These are phyloP conservation scores for Gnetum montanum DNA, from an alignment of 75 land plant species.

Conservation along the genomic window DNA sequence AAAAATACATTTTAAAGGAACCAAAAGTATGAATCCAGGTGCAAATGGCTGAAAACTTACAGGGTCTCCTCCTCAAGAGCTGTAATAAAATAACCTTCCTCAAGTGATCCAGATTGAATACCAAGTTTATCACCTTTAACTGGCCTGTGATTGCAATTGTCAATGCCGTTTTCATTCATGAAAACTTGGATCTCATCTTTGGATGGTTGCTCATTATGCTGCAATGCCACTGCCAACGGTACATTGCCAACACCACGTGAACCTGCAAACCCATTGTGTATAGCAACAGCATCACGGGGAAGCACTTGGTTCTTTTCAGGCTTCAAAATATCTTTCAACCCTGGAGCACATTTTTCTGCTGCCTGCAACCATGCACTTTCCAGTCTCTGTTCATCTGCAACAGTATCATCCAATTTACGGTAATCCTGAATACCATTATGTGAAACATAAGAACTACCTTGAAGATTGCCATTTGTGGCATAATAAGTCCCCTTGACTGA, in stretches of 20 bases:
- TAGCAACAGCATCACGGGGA: slow-evolving; percentile 24
- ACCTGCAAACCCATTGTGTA: slow-evolving; percentile 9
- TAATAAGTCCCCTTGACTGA: not conserved
- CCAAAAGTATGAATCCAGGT: not conserved
- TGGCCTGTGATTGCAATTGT: not conserved
- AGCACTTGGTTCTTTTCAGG: slow-evolving; percentile 53
- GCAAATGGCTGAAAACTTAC: not conserved
- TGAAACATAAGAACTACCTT: not conserved
- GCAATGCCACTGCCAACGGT: slow-evolving; percentile 6
- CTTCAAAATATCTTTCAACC: slow-evolving; percentile 18
- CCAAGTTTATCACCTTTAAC: not conserved
- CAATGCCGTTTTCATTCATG: not conserved
- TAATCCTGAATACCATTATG: slow-evolving; percentile 1
- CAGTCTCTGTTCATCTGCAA: slow-evolving; percentile 40
- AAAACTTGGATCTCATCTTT: not conserved
- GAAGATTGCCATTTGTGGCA: not conserved
- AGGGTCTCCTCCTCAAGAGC: slow-evolving; percentile 4
- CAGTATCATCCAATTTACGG: slow-evolving; percentile 22
- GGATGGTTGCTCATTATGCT: slow-evolving; percentile 3
- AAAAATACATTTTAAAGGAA: too few species aligned
- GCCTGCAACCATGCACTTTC: slow-evolving; percentile 57
- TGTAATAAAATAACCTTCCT: slow-evolving; percentile 1
- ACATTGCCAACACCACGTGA: slow-evolving; percentile 2
- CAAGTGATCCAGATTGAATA: slow-evolving; percentile 2
- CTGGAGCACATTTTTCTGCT: slow-evolving; percentile 36